These are phyloP conservation scores for Kurtzmaniella quercitrusa DNA, from an alignment of 1,139 yeast species.

Conservation along the genomic window DNA sequence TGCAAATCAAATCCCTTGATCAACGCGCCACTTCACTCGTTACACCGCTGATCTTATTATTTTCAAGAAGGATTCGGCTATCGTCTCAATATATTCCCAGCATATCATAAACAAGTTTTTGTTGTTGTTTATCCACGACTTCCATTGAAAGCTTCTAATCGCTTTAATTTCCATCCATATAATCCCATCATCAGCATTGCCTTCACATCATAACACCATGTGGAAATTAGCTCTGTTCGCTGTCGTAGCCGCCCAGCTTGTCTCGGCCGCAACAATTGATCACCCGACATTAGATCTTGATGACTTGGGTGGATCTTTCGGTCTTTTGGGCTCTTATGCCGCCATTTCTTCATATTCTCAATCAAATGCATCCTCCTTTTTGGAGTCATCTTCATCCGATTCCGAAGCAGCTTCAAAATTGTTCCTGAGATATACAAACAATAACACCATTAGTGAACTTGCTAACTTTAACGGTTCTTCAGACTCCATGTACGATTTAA, in stretches of 20 bases:
- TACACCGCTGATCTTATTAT: no score
- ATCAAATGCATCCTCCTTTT: slow-evolving; percentile 41
- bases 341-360: slow-evolving; percentile 57
- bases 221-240: neutral
- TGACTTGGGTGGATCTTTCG: slow-evolving; percentile 41
- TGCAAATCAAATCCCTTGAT: no score
- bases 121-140: no score
- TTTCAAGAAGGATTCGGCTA: no score
- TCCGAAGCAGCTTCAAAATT: slow-evolving; percentile 17
- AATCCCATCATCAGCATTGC: no score
- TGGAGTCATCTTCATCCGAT: slow-evolving; percentile 13
- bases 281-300: slow-evolving; percentile 32
- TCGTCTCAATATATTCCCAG: no score
- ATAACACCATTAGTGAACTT: slow-evolving; percentile 25
- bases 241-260: neutral
- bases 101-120: no score
- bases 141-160: no score
- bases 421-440: slow-evolving; percentile 26
- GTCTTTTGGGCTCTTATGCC: slow-evolving; percentile 63
- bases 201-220: neutral
- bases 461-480: slow-evolving; percentile 33
- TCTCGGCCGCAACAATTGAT: neutral
- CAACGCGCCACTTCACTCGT: no score
- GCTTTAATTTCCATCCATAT: no score
- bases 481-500: slow-evolving; percentile 15